Evolutionary conservation across 179 eudicot genomes (phyloP).

Genomic region (Sideroxylon spinosum): DNA sequence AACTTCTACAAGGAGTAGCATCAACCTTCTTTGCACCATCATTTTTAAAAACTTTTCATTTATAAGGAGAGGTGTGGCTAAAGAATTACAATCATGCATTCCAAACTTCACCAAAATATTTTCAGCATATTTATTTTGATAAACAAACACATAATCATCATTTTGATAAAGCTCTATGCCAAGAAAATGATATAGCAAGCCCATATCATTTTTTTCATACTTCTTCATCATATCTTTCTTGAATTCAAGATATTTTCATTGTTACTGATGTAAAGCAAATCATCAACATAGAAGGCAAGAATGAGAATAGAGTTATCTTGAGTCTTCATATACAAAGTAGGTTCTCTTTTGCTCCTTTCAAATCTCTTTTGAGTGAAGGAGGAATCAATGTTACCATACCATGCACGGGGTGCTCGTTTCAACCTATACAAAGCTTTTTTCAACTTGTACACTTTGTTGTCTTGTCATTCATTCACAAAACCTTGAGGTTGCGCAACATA

Average conservation of each 20-base stretch:
- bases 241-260: neutral
- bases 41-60: neutral
- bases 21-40: neutral
- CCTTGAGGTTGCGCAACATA: neutral
- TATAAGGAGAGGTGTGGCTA: neutral
- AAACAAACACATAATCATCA: neutral
- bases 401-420: no score
- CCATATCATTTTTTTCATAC: neutral
- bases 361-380: no score
- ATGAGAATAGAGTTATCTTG: no score
- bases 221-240: slow-evolving; percentile 3
- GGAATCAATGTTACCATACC: no score
- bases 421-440: neutral
- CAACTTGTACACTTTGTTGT: neutral
- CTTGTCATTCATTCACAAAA: neutral
- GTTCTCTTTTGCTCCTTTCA: no score
- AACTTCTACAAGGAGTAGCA: neutral
- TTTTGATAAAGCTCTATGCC: neutral
- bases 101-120: neutral
- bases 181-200: neutral
- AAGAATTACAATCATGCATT: neutral
- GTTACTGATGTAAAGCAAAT: neutral
- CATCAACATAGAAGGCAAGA: neutral
- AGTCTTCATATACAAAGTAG: no score
- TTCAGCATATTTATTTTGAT: neutral